phyloP scores from a whole-genome alignment of 768 basidiomycete species.

The Auriculariales sp. region DNA sequence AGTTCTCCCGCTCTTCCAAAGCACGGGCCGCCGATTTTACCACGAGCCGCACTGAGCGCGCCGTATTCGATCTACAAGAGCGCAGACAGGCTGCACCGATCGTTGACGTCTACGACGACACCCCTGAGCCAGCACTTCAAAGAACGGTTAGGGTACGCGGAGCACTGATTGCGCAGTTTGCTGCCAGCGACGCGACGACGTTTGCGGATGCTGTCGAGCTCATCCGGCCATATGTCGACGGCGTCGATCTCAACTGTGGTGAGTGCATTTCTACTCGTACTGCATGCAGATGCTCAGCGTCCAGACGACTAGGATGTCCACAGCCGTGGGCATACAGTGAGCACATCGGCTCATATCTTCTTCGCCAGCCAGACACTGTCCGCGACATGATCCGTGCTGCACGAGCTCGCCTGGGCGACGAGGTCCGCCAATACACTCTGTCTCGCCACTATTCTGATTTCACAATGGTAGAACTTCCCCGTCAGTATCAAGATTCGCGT shows the following conservation, averaged over 20 bases:
- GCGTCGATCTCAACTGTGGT: slow-evolving; percentile 31
- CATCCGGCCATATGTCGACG: slow-evolving; percentile 26
- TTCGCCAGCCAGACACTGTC: slow-evolving; percentile 21
- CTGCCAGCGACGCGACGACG: slow-evolving; percentile 21
- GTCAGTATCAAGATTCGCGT: slow-evolving; percentile 32
- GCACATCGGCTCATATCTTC: slow-evolving; percentile 27
- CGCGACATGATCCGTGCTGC: slow-evolving; percentile 26
- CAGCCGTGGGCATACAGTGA: slow-evolving; percentile 29
- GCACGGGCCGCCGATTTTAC: slow-evolving; percentile 27
- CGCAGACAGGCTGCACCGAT: slow-evolving; percentile 6
- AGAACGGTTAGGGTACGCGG: slow-evolving; percentile 18
- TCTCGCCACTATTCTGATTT: too few relatives aligned
- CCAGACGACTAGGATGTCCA: slow-evolving; percentile 23
- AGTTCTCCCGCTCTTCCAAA: slow-evolving; percentile 26
- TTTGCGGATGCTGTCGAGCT: slow-evolving; percentile 30
- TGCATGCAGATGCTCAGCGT: neutral
- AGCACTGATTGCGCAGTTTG: slow-evolving; percentile 27
- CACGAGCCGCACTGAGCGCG: slow-evolving; percentile 22
- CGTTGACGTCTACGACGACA: neutral
- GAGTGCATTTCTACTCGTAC: neutral
- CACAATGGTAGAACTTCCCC: slow-evolving; percentile 25
- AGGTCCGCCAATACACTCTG: too few relatives aligned
- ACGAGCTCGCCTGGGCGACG: slow-evolving; percentile 23
- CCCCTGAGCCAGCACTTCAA: slow-evolving; percentile 1
- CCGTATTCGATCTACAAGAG: slow-evolving; percentile 22